Percentiles rank a stretch among this genome's conserved stretches.
Conservation (phyloP, 495 filamentous ascomycete genomes). For the Monascus purpureus region DNA sequence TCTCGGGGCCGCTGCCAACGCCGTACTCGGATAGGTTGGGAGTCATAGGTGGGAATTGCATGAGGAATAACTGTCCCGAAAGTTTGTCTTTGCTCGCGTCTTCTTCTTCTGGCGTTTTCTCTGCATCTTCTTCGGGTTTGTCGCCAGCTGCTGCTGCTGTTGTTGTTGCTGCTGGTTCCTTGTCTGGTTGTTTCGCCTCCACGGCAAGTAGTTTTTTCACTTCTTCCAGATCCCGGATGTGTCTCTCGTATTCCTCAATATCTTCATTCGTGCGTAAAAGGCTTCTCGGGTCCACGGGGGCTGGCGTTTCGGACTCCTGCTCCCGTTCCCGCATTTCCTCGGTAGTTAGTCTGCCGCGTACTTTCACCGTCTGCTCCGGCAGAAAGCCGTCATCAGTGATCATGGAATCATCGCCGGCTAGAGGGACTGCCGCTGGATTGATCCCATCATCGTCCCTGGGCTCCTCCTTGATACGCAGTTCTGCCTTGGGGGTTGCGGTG, state of each 20-base stretch:
- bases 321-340: constrained; percentile 7
- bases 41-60: constrained; percentile 43
- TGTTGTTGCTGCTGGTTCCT: constrained; percentile 3
- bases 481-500: constrained; percentile 5
- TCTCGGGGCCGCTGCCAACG: constrained; percentile 3
- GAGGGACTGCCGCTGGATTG: constrained; percentile 21
- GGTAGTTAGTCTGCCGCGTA: constrained; percentile 19
- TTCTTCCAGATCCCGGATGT: constrained; percentile 23
- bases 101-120: constrained; percentile 12
- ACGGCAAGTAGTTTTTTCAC: constrained; percentile 22
- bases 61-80: constrained; percentile 32
- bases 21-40: constrained; percentile 30
- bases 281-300: constrained; percentile 17
- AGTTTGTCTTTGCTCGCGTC: constrained; percentile 17
- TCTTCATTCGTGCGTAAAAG: constrained; percentile 31
- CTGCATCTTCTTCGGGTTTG: constrained; percentile 5
- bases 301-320: constrained; percentile 2
- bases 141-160: constrained; percentile 5
- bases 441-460: constrained; percentile 25
- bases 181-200: constrained; percentile 8
- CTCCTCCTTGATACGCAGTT: constrained; percentile 28
- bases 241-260: constrained; percentile 32
- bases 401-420: constrained; percentile 9
- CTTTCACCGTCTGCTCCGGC: constrained; percentile 24
- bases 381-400: constrained; percentile 23